Evolutionary conservation across 192 early-diverging fungal genomes (phyloP).

Genomic region (Linnemannia schmuckeri): DNA sequence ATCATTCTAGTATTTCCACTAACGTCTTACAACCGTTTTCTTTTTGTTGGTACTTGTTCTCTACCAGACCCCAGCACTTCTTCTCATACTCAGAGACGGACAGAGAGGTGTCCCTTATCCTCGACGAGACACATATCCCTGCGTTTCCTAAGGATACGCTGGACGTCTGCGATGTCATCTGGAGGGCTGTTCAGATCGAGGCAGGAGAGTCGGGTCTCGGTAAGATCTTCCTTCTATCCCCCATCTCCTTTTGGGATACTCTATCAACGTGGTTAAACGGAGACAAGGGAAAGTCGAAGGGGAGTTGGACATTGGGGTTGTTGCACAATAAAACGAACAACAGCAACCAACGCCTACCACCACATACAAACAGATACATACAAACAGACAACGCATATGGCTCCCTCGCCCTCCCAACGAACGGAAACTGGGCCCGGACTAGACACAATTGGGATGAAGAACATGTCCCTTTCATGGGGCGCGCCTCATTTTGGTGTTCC

Average conservation of each 20-base stretch:
- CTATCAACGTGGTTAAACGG: conserved; percentile 8
- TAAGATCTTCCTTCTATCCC: conserved; percentile 24
- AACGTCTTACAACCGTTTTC: conserved; percentile 2
- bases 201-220: conserved; percentile 55
- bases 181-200: conserved; percentile 52
- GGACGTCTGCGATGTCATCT: conserved; percentile 47
- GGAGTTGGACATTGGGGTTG: neutral
- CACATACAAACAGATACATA: neutral
- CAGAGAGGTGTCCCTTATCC: conserved; percentile 49
- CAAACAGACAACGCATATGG: neutral
- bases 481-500: neutral
- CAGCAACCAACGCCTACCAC: neutral
- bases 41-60: neutral
- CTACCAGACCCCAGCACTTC: conserved; percentile 39
- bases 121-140: conserved; percentile 45
- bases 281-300: conserved; percentile 1
- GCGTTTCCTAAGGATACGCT: conserved; percentile 48
- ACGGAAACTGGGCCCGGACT: neutral
- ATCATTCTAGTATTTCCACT: neutral
- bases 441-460: neutral
- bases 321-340: neutral
- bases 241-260: conserved; percentile 7
- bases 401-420: neutral
- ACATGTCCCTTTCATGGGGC: neutral
- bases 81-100: conserved; percentile 55